Evolutionary conservation across 2,329 filamentous ascomycete species (phyloP).

Genomic region (Trichoderma arundinaceum): DNA sequence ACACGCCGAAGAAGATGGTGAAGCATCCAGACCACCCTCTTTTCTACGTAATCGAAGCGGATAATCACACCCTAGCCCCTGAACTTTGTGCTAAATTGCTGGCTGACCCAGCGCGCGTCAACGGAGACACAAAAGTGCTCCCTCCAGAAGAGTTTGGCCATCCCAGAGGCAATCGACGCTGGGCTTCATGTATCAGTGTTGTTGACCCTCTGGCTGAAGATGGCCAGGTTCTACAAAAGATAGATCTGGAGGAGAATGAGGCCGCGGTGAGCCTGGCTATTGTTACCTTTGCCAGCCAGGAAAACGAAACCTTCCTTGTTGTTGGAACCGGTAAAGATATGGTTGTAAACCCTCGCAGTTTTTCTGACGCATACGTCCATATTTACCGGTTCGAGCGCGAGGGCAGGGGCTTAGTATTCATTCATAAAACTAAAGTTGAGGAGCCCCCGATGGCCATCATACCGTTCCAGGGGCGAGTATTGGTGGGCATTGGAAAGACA

Average conservation of each 20-base stretch:
- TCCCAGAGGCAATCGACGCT: slow-evolving; percentile 80
- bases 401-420: slow-evolving; percentile 88
- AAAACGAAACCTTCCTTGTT: slow-evolving; percentile 87
- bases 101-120: slow-evolving; percentile 71
- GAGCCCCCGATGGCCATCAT: slow-evolving; percentile 88
- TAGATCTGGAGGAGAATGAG: slow-evolving; percentile 89
- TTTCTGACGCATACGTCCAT: slow-evolving; percentile 81
- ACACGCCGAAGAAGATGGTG: slow-evolving; percentile 87
- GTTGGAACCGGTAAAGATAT: slow-evolving; percentile 95
- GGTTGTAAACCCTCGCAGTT: slow-evolving; percentile 75
- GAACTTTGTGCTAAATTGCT: slow-evolving; percentile 77
- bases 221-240: slow-evolving; percentile 69
- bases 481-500: slow-evolving; percentile 83
- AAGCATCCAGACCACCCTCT: slow-evolving; percentile 86
- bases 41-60: slow-evolving; percentile 93
- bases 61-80: slow-evolving; percentile 87
- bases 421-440: slow-evolving; percentile 94
- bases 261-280: slow-evolving; percentile 85
- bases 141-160: slow-evolving; percentile 88
- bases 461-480: slow-evolving; percentile 87
- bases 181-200: slow-evolving; percentile 94
- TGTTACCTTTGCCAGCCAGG: slow-evolving; percentile 85
- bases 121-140: slow-evolving; percentile 73
- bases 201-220: slow-evolving; percentile 83
- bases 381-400: slow-evolving; percentile 89